Conservation (phyloP, 352 stramenopile genomes). For the Poterioochromonas sp. region DNA sequence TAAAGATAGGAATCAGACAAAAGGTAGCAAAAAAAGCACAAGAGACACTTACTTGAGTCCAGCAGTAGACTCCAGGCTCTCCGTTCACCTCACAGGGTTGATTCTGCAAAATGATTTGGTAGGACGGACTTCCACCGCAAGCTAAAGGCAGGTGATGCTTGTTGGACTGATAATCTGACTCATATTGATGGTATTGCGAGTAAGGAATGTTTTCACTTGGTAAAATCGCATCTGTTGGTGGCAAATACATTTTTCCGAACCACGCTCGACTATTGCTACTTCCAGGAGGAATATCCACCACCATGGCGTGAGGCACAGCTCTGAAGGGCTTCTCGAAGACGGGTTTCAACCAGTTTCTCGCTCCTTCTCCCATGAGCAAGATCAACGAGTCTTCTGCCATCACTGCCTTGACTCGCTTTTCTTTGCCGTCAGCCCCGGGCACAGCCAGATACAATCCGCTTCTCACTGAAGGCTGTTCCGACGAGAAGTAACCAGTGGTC, state of each 20-base stretch:
- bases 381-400: neutral
- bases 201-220: neutral
- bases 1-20: too few species aligned
- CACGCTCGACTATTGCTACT: neutral
- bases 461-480: neutral
- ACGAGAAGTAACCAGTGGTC: neutral
- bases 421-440: neutral
- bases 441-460: too few species aligned
- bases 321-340: neutral
- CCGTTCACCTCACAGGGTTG: too few species aligned
- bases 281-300: neutral
- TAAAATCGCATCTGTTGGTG: slow-evolving; percentile 9
- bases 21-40: too few species aligned
- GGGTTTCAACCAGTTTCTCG: neutral
- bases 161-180: too few species aligned
- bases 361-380: neutral
- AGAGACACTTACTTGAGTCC: too few species aligned
- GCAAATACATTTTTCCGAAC: slow-evolving; percentile 26
- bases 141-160: too few species aligned
- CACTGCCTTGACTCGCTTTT: neutral
- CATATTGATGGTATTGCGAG: slow-evolving; percentile 1
- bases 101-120: too few species aligned
- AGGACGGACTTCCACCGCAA: too few species aligned
- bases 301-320: neutral
- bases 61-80: too few species aligned